Percentiles rank a stretch among this genome's conserved stretches.
Evolutionary conservation across 2,329 filamentous ascomycete species (phyloP).

Genomic region (Fusarium duplospermum): DNA sequence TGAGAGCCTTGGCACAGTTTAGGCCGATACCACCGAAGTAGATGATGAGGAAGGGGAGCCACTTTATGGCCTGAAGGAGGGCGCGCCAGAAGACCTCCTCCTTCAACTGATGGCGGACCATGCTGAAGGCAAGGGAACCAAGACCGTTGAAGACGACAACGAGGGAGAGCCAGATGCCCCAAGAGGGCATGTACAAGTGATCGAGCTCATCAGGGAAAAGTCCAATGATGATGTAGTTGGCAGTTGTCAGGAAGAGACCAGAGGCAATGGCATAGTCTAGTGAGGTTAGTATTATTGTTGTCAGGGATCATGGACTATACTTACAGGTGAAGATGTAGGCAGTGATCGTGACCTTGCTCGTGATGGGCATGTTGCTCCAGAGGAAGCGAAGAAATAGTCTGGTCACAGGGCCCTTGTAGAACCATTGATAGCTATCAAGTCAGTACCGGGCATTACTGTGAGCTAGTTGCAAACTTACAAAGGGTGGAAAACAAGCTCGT

Average conservation of each 20-base stretch:
- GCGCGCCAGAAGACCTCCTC: constrained; percentile 41
- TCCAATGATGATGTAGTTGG: constrained; percentile 78
- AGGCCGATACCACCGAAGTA: constrained; percentile 47
- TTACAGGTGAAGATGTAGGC: constrained; percentile 73
- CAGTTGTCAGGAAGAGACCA: constrained; percentile 71
- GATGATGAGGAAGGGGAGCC: constrained; percentile 44
- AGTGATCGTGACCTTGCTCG: constrained; percentile 76
- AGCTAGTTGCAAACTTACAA: constrained; percentile 51
- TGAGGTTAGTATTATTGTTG: background rate
- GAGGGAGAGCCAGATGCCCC: constrained; percentile 68
- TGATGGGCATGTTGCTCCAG: constrained; percentile 62
- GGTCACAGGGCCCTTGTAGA: constrained; percentile 72
- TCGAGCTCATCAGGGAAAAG: constrained; percentile 75
- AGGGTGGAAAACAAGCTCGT: constrained; percentile 77
- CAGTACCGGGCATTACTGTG: background rate
- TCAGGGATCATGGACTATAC: background rate
- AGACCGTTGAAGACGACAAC: constrained; percentile 42
- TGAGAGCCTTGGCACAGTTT: constrained; percentile 44
- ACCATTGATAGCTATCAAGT: constrained; percentile 59
- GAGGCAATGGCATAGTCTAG: constrained; percentile 74
- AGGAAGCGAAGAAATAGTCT: constrained; percentile 55
- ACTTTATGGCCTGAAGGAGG: constrained; percentile 40
- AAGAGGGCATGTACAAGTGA: constrained; percentile 75
- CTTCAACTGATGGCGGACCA: constrained; percentile 41
- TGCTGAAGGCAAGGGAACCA: constrained; percentile 38